Conservation (phyloP, 805 yeast species). For the Nakazawaea anatomiae region DNA sequence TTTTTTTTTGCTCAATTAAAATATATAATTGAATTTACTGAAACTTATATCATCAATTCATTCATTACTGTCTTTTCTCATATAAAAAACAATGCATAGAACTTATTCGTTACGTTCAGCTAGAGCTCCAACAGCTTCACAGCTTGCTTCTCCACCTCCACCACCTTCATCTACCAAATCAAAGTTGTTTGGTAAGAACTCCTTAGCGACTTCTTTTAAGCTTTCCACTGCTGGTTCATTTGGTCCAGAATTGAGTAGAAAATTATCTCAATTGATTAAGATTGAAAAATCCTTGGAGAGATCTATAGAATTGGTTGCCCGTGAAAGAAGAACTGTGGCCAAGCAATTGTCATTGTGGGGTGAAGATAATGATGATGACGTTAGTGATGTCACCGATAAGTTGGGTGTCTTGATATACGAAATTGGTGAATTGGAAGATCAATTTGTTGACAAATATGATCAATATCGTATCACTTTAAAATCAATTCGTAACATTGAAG, state of each 20-base stretch:
- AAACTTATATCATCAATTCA: background rate
- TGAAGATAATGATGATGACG: conserved; percentile 80
- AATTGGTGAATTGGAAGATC: conserved; percentile 82
- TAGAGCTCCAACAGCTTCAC: conserved; percentile 97
- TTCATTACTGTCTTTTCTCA: no score
- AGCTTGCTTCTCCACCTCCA: conserved; percentile 90
- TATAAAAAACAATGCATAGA: conserved; percentile 73
- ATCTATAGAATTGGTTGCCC: conserved; percentile 69
- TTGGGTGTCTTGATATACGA: conserved; percentile 79
- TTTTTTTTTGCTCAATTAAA: no score
- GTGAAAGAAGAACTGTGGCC: conserved; percentile 77
- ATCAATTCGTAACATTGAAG: conserved; percentile 78
- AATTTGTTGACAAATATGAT: conserved; percentile 79
- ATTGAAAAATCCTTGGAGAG: conserved; percentile 79
- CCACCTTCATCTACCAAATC: conserved; percentile 87
- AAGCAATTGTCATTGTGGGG: conserved; percentile 84
- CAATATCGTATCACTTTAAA: conserved; percentile 81
- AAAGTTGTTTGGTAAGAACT: conserved; percentile 85
- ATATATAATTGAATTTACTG: background rate
- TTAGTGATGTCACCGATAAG: conserved; percentile 81
- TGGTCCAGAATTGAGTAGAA: conserved; percentile 77
- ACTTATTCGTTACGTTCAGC: conserved; percentile 93
- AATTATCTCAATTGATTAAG: conserved; percentile 68
- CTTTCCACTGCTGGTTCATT: conserved; percentile 70
- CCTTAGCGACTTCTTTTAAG: conserved; percentile 53